A percentile compares a stretch with the other conserved stretches of the same genome.
These are phyloP conservation scores for Angophora floribunda DNA, from an alignment of 345 rosid genomes.

Conservation along the genomic window DNA sequence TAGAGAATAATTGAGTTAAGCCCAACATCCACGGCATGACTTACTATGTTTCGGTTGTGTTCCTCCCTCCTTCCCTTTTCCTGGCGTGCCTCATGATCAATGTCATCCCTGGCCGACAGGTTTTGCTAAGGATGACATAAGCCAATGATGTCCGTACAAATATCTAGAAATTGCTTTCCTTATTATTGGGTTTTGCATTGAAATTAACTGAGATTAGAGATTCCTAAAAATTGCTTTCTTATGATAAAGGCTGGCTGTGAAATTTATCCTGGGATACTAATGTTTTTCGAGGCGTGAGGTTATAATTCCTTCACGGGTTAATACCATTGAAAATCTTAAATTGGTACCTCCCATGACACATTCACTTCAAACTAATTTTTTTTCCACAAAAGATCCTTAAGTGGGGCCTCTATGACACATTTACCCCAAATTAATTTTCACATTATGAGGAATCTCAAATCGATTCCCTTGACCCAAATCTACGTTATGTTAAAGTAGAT, in stretches of 20 bases:
- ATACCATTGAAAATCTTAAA: background rate
- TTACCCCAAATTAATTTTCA: background rate
- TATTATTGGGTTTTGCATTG: background rate
- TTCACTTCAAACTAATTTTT: background rate
- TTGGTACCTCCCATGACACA: accelerated
- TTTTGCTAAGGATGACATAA: background rate
- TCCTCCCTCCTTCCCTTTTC: background rate
- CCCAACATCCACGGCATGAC: background rate
- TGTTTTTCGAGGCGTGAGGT: background rate
- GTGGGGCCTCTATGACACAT: background rate
- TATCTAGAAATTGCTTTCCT: background rate
- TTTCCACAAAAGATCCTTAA: background rate
- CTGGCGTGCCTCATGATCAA: background rate
- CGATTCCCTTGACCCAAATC: background rate
- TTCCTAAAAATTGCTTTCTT: background rate
- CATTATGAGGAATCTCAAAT: accelerated
- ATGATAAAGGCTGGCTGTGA: background rate
- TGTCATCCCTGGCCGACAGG: background rate
- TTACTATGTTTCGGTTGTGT: background rate
- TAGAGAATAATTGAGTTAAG: background rate
- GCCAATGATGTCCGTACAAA: background rate
- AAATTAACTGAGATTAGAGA: background rate
- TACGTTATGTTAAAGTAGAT: background rate
- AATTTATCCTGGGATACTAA: background rate
- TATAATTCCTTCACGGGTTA: background rate